Conservation (phyloP, 2,329 filamentous ascomycete species). For the Ophiostoma tasmaniense region DNA sequence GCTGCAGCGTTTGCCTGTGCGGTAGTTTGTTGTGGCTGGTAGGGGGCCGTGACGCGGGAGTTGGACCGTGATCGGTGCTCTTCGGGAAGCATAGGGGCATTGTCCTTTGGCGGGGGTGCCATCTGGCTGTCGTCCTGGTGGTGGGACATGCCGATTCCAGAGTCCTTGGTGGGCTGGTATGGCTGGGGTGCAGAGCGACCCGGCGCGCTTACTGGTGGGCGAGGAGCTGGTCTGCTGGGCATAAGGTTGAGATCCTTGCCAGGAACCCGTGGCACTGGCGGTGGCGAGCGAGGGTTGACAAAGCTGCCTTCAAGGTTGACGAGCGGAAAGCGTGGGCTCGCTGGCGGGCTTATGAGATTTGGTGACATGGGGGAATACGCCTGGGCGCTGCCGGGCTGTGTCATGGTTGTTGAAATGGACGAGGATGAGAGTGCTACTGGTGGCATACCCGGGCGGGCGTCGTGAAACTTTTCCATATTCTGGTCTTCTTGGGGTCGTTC, state of each 20-base stretch:
- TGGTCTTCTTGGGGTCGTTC: slow-evolving; percentile 73
- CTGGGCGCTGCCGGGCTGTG: slow-evolving; percentile 23
- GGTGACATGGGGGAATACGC: slow-evolving; percentile 52
- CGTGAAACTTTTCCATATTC: slow-evolving; percentile 92
- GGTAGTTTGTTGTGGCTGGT: slow-evolving; percentile 29
- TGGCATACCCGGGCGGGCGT: slow-evolving; percentile 55
- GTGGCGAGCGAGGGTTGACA: slow-evolving; percentile 89
- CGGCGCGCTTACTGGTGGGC: slow-evolving; percentile 63
- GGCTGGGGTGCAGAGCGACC: slow-evolving; percentile 50
- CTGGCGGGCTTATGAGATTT: slow-evolving; percentile 62
- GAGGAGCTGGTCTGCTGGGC: slow-evolving; percentile 77
- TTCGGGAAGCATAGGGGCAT: slow-evolving; percentile 53
- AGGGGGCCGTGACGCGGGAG: slow-evolving; percentile 51
- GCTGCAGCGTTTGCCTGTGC: slow-evolving; percentile 11
- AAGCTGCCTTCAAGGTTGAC: slow-evolving; percentile 89
- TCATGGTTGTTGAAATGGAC: slow-evolving; percentile 31
- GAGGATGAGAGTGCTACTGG: slow-evolving; percentile 35
- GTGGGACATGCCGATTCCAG: slow-evolving; percentile 53
- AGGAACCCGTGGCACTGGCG: slow-evolving; percentile 64
- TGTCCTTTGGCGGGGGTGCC: slow-evolving; percentile 43
- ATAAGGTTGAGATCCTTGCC: slow-evolving; percentile 54
- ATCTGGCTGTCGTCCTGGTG: slow-evolving; percentile 47
- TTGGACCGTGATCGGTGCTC: slow-evolving; percentile 62
- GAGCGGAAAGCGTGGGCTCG: slow-evolving; percentile 75
- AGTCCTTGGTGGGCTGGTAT: slow-evolving; percentile 49